Evolutionary conservation across 495 filamentous ascomycete species (phyloP).

Genomic region (Xylaria castorea): DNA sequence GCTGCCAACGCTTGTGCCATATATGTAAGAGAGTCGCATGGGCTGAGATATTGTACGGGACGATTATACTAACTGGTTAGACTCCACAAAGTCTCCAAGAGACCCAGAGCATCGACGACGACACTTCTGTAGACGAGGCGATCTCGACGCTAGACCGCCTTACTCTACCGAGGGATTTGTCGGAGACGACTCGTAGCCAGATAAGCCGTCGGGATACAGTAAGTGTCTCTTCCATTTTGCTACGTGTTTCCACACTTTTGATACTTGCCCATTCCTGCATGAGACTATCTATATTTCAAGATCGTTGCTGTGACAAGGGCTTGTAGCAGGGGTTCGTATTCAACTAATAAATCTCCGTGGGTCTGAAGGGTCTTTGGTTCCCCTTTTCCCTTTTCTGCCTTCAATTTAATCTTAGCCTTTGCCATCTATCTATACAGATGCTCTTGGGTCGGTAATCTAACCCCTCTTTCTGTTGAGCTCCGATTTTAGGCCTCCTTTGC

Average conservation of each 20-base stretch:
- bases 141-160: not conserved
- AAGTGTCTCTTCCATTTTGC: not conserved
- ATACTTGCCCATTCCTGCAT: too few relatives aligned
- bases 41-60: not conserved
- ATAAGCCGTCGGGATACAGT: constrained; percentile 20
- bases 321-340: too few relatives aligned
- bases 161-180: not conserved
- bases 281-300: too few relatives aligned
- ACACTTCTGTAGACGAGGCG: not conserved
- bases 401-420: too few relatives aligned
- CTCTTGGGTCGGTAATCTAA: too few relatives aligned
- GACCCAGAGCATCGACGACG: not conserved
- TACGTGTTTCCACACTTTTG: not conserved
- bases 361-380: too few relatives aligned
- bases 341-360: too few relatives aligned
- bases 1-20: not conserved
- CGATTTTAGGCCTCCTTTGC: too few relatives aligned
- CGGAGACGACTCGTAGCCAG: not conserved
- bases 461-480: too few relatives aligned
- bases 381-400: too few relatives aligned
- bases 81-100: not conserved
- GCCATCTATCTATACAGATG: too few relatives aligned
- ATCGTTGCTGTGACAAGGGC: not conserved
- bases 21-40: constrained; percentile 16
- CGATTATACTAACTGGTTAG: not conserved